Percentiles rank a stretch among this genome's conserved stretches.
phyloP scores from a whole-genome alignment of 176 grass and related monocot species.

The Avena atlantica region DNA sequence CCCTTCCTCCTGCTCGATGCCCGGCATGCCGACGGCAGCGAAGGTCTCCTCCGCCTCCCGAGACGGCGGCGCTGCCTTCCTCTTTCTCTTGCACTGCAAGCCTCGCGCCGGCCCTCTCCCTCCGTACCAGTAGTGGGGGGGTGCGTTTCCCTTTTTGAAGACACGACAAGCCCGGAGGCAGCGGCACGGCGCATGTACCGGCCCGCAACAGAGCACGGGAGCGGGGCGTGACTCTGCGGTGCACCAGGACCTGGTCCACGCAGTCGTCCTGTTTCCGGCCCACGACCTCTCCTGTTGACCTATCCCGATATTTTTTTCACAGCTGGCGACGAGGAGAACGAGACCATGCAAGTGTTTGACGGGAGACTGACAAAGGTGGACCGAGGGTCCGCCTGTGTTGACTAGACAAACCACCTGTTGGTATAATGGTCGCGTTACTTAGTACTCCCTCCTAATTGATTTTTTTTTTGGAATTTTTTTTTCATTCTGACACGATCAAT shows the following conservation, averaged over 20 bases:
- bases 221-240: background rate
- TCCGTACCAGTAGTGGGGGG: conserved; percentile 8
- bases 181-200: conserved; percentile 14
- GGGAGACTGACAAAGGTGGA: background rate
- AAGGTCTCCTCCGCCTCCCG: background rate
- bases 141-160: conserved; percentile 38
- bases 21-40: conserved; percentile 34
- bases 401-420: background rate
- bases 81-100: conserved; percentile 43
- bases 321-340: background rate
- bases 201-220: conserved; percentile 7
- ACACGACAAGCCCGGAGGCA: conserved; percentile 1
- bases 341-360: background rate
- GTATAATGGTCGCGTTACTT: too few species aligned
- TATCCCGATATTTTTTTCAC: background rate
- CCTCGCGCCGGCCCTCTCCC: conserved; percentile 27
- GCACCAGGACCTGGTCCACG: conserved; percentile 32
- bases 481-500: too few species aligned
- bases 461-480: too few species aligned
- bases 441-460: too few species aligned
- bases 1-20: background rate
- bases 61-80: background rate
- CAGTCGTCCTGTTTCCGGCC: background rate
- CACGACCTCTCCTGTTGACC: background rate
- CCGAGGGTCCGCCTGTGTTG: background rate